Evolutionary conservation across 1,284 basidiomycete species (phyloP).

Genomic region (Garcileccinum viscosum): DNA sequence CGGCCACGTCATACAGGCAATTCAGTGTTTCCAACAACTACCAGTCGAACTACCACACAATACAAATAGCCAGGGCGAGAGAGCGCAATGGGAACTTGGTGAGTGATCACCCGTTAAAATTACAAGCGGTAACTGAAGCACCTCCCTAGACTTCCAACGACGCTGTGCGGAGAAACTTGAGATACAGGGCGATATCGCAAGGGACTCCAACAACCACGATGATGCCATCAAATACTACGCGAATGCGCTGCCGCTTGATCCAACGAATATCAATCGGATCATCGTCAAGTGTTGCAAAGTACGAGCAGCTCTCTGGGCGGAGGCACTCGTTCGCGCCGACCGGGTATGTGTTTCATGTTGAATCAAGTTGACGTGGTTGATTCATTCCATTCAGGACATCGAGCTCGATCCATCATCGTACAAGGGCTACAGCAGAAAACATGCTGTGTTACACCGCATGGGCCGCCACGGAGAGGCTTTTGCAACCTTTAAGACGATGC

Average conservation of each 20-base stretch:
- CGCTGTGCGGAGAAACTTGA: slow-evolving; percentile 12
- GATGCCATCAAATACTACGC: slow-evolving; percentile 5
- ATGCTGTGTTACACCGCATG: not conserved
- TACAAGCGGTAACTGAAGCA: not conserved
- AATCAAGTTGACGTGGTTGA: not conserved
- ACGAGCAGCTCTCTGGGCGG: slow-evolving; percentile 1
- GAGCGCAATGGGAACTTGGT: slow-evolving; percentile 9
- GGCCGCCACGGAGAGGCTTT: not conserved
- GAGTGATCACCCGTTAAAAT: not conserved
- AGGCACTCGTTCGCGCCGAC: slow-evolving; percentile 11
- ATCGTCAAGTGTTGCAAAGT: slow-evolving; percentile 15
- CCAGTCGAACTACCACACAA: not conserved
- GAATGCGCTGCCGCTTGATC: not conserved
- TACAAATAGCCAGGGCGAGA: not conserved
- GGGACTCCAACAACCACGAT: not conserved
- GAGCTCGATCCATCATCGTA: slow-evolving; percentile 3
- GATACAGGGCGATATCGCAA: not conserved
- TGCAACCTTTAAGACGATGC: slow-evolving; percentile 5
- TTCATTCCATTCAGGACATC: slow-evolving; percentile 7
- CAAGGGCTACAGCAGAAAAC: slow-evolving; percentile 14
- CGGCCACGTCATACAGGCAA: slow-evolving; percentile 6
- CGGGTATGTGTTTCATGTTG: slow-evolving; percentile 10
- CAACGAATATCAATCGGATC: not conserved
- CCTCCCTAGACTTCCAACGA: not conserved
- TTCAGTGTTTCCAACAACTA: not conserved